Base-by-base conservation (phyloP, 2,329 filamentous ascomycete genomes). In the Aspergillus neotritici region DNA sequence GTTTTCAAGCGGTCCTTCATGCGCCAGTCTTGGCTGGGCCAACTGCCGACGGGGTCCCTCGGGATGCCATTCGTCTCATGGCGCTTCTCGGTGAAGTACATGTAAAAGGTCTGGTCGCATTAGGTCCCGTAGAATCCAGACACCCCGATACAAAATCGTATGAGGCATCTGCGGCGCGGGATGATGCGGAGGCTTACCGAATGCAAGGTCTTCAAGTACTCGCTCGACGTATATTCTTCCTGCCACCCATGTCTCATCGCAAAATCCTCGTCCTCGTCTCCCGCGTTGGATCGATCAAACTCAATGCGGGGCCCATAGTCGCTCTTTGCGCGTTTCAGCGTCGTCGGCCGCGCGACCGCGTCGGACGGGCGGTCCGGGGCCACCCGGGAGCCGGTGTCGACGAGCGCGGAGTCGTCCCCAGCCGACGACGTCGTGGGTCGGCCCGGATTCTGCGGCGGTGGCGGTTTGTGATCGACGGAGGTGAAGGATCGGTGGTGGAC, bases 11-110 rank as follows among this genome's bases (percentile, higher is more conserved):
- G 80, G 65, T 98, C 93, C 55, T 89, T 84, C 86, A 97, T 96
- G 46, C 93, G 85, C 93, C 93, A 98, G 64, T 97, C 93, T 62
- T 94, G 86, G 39, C 62, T 70, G 5, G 94, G 77, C 40, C 80
- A 77, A 51, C 67, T 70, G 44, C 70, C 70, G 15, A 63, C 64
- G 14, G 73, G 70, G 46, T 71, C 69, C 62, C 89, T 87, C 12
- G 89, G 87, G 54, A 90, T 88, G 15, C 89, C 93, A 30, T 88
- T 91, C 15, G 88, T 93, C 64, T 97, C 93, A 68, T 98, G 93
- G 41, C 91, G 84, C 68, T 97, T 97, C 68, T 98, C 93, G 51
- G 91, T 96, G 67, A 87, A 98, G 70, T 98, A 98, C 91, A 97
- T 97, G 73, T 95, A 97, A 81, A 94, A 98, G 54, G 88, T 94